Percentiles rank a stretch among this genome's conserved stretches.
Conservation (phyloP, 2,329 filamentous ascomycete genomes). For the Cytospora mali region DNA sequence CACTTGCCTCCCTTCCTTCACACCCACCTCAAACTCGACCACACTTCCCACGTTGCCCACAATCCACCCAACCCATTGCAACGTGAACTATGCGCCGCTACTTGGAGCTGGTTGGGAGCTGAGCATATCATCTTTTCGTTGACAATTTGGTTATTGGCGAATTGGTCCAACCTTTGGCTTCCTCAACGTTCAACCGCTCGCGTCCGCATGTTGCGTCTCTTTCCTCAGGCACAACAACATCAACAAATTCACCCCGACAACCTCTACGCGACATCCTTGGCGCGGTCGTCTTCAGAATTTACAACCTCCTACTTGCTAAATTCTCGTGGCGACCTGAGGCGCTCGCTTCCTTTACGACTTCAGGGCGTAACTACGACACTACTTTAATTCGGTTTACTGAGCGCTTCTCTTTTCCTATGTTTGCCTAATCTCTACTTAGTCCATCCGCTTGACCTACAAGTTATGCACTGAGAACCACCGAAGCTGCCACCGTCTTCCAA, state of each 20-base stretch:
- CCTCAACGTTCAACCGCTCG: slow-evolving; percentile 4
- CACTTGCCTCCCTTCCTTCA: slow-evolving; percentile 2
- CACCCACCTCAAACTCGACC: not conserved
- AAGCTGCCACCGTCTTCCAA: not conserved
- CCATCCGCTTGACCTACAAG: slow-evolving; percentile 1
- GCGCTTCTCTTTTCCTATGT: not conserved
- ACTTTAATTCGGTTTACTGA: not conserved
- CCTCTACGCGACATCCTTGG: not conserved
- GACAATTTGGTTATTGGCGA: slow-evolving; percentile 18
- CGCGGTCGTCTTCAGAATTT: not conserved
- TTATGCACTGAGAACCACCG: slow-evolving; percentile 15
- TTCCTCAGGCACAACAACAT: slow-evolving; percentile 10
- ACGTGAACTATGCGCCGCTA: not conserved
- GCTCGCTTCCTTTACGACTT: not conserved
- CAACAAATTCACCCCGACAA: slow-evolving; percentile 2
- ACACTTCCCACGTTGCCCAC: slow-evolving; percentile 4
- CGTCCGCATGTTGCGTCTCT: slow-evolving; percentile 7
- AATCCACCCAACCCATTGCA: not conserved
- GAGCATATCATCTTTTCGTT: slow-evolving; percentile 22
- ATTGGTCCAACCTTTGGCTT: slow-evolving; percentile 16
- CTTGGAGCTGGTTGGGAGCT: slow-evolving; percentile 1
- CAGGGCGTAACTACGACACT: not conserved
- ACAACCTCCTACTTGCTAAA: slow-evolving; percentile 13
- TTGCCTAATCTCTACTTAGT: not conserved
- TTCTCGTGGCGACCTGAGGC: slow-evolving; percentile 2